Conservation (phyloP, 2,329 filamentous ascomycete species). For the Aspergillus brasiliensis region DNA sequence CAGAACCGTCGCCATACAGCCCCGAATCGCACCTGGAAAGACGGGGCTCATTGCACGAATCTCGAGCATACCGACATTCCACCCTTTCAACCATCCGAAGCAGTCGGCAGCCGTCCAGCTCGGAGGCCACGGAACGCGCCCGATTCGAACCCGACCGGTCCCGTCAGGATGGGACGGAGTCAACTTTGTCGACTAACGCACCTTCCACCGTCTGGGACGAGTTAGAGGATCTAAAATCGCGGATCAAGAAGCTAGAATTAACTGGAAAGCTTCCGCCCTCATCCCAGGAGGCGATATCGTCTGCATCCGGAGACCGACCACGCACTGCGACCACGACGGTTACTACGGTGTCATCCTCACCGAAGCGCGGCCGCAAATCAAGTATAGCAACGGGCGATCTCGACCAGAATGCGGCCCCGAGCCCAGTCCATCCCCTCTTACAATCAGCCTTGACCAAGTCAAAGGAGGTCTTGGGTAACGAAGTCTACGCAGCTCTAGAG, state of each 20-base stretch:
- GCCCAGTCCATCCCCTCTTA: constrained; percentile 73
- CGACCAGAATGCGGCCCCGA: constrained; percentile 39
- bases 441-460: constrained; percentile 79
- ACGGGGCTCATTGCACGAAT: constrained; percentile 36
- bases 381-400: constrained; percentile 42
- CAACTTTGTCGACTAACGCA: constrained; percentile 81
- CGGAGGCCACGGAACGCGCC: constrained; percentile 37
- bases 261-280: constrained; percentile 84
- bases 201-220: constrained; percentile 98
- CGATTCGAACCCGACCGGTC: constrained; percentile 38
- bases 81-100: constrained; percentile 38
- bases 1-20: constrained; percentile 37
- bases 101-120: constrained; percentile 38
- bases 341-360: constrained; percentile 88
- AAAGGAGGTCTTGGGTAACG: constrained; percentile 66
- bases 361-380: constrained; percentile 67
- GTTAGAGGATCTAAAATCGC: constrained; percentile 89
- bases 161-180: constrained; percentile 71
- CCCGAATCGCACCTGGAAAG: constrained; percentile 32
- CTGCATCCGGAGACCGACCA: constrained; percentile 76
- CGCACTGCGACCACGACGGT: constrained; percentile 87
- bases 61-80: constrained; percentile 37
- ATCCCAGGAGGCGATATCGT: constrained; percentile 76
- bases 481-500: constrained; percentile 79
- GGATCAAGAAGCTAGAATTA: constrained; percentile 85